These are phyloP conservation scores for Prunella vulgaris DNA, from an alignment of 257 asterid species.

Conservation along the genomic window DNA sequence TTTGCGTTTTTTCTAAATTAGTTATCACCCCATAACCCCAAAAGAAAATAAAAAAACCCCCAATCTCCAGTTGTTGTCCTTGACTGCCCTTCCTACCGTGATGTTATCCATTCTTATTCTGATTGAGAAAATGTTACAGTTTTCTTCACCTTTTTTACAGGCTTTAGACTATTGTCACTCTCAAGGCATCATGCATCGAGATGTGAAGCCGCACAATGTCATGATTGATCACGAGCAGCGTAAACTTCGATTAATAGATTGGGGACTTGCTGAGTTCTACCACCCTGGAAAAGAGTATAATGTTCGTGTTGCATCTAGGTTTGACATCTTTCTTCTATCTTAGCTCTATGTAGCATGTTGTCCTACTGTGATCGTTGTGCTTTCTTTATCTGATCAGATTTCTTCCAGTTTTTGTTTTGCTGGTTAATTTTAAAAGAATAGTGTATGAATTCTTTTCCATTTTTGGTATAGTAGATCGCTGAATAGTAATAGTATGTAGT, in stretches of 20 bases:
- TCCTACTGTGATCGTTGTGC: neutral
- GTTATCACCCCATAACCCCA: neutral
- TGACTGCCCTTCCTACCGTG: conserved; percentile 4
- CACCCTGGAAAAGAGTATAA: conserved; percentile 65
- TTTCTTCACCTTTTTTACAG: conserved; percentile 22
- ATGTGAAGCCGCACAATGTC: conserved; percentile 66
- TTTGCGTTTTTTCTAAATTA: neutral
- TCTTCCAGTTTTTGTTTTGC: neutral
- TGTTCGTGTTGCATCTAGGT: conserved; percentile 66
- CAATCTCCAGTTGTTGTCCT: neutral
- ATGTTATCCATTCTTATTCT: neutral
- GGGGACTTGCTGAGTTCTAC: conserved; percentile 69
- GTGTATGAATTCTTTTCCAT: neutral
- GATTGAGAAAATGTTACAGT: conserved; percentile 2
- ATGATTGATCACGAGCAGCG: conserved; percentile 64
- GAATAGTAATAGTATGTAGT: no score
- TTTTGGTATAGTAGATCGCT: neutral
- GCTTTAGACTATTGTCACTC: conserved; percentile 64
- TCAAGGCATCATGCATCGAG: conserved; percentile 74
- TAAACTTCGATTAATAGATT: conserved; percentile 55
- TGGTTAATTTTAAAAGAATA: neutral
- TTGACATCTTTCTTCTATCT: conserved; percentile 23
- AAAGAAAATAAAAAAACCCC: neutral
- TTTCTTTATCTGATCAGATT: neutral
- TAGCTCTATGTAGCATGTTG: neutral